phyloP scores from a whole-genome alignment of 2,329 filamentous ascomycete genomes.

The Colletotrichum agaves region DNA sequence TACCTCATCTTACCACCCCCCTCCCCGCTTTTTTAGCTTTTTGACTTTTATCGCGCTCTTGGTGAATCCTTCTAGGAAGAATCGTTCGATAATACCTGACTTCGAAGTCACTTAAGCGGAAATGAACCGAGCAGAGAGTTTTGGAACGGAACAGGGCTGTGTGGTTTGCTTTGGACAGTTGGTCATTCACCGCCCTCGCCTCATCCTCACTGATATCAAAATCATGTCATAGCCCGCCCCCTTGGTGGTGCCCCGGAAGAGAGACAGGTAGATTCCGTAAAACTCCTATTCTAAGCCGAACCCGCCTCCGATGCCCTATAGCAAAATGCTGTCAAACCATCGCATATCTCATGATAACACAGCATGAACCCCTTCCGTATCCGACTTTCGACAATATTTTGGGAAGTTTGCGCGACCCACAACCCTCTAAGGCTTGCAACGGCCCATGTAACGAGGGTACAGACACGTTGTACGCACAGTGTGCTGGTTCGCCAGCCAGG shows the following conservation, averaged over 20 bases:
- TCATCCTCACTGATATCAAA: not conserved
- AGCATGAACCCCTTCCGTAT: slow-evolving; percentile 6
- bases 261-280: slow-evolving; percentile 30
- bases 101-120: not conserved
- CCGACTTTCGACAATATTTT: not conserved
- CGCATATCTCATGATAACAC: slow-evolving; percentile 24
- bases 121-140: not conserved
- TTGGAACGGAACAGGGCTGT: not conserved
- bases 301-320: slow-evolving; percentile 19
- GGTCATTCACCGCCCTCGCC: no score
- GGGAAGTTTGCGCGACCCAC: not conserved
- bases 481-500: slow-evolving; percentile 72
- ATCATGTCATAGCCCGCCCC: not conserved
- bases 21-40: no score
- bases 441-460: slow-evolving; percentile 84
- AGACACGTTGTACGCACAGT: slow-evolving; percentile 75
- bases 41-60: no score
- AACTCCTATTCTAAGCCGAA: slow-evolving; percentile 34
- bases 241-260: not conserved
- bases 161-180: no score
- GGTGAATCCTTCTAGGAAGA: no score
- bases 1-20: no score
- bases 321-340: slow-evolving; percentile 30
- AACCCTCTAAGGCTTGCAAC: slow-evolving; percentile 75
- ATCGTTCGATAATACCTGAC: no score